Base-by-base conservation (phyloP, 495 filamentous ascomycete species). In the Penicillium mononematosum region DNA sequence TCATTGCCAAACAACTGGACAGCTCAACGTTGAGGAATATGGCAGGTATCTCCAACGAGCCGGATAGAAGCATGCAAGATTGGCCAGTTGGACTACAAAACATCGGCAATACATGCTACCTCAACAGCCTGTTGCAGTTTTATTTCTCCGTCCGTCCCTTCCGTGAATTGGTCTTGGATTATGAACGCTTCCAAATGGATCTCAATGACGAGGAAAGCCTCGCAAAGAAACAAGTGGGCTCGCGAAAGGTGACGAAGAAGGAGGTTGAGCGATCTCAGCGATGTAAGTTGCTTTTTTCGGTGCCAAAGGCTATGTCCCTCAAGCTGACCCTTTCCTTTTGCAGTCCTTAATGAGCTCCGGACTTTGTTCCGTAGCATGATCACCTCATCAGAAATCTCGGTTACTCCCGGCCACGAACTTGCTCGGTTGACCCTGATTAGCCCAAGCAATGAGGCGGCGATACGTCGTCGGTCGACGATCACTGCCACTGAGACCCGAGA, bases 71-170 rank as follows among this genome's bases (percentile, higher is more conserved):
- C 49, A 50, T 75, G 20, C 59, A 68, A 1, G 75, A 83, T 14
- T 85, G 85, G 76, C 92, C 92, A 8, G 87, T 93, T 50, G 94
- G 94, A 0, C 78, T 98, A 12, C 82, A 84, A 42, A 99, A 98
- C 60, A 93, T 97, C 58, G 91, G 93, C 42, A 97, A 97, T 61
- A 99, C 94, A 1, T 99, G 94, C 70, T 99, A 99, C 63, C 82
- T 99, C 39, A 98, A 98, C 74, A 98, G 94, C 69, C 80, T 99
- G 31, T 74, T 99, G 12, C 94, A 99, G 63, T 98, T 95, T 63
- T 92, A 95, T 67, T 97, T 94, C 67, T 91, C 92, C 1, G 82
- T 99, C 41, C 87, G 84, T 50, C 86, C 91, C 7, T 81, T 96
- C 38, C 84, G 93, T 29, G 81, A 96, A 16, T 81, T 98, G 66